Percentiles rank a stretch among this genome's conserved stretches.
phyloP scores from a whole-genome alignment of 768 basidiomycete species.

The Dioszegia aurantiaca region DNA sequence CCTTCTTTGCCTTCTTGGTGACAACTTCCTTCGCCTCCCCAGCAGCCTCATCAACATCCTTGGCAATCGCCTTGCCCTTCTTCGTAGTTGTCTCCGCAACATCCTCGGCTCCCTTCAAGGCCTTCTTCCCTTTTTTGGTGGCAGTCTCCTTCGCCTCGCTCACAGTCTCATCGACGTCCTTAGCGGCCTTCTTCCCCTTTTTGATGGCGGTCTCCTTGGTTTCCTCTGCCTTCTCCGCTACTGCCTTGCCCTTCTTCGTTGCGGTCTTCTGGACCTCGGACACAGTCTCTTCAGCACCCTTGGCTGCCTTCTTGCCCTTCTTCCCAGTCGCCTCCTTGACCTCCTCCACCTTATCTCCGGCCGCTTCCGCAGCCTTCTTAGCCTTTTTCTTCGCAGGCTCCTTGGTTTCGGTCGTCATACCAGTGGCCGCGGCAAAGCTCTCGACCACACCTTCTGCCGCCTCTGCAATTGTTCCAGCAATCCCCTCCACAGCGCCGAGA shows the following conservation, averaged over 20 bases:
- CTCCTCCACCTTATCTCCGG: no score
- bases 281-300: no score
- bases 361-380: no score
- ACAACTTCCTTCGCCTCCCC: constrained; percentile 17
- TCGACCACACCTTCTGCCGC: constrained; percentile 26
- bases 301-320: no score
- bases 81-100: constrained; percentile 15
- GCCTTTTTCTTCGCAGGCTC: constrained; percentile 11
- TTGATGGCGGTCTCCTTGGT: constrained; percentile 9
- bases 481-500: constrained; percentile 24
- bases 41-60: constrained; percentile 14
- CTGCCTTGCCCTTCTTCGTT: constrained; percentile 2
- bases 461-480: constrained; percentile 30
- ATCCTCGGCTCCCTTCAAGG: not conserved
- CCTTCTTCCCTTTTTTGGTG: constrained; percentile 12
- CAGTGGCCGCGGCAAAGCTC: constrained; percentile 35
- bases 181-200: constrained; percentile 9
- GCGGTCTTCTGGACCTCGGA: no score
- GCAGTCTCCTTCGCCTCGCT: constrained; percentile 13
- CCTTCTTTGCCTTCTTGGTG: constrained; percentile 21
- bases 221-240: constrained; percentile 7
- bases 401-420: constrained; percentile 22
- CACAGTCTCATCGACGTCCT: constrained; percentile 6
- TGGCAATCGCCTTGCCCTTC: constrained; percentile 27
- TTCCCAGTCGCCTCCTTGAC: no score